These are phyloP conservation scores for Yarrowia sp. DNA, from an alignment of 805 yeast species.

Conservation along the genomic window DNA sequence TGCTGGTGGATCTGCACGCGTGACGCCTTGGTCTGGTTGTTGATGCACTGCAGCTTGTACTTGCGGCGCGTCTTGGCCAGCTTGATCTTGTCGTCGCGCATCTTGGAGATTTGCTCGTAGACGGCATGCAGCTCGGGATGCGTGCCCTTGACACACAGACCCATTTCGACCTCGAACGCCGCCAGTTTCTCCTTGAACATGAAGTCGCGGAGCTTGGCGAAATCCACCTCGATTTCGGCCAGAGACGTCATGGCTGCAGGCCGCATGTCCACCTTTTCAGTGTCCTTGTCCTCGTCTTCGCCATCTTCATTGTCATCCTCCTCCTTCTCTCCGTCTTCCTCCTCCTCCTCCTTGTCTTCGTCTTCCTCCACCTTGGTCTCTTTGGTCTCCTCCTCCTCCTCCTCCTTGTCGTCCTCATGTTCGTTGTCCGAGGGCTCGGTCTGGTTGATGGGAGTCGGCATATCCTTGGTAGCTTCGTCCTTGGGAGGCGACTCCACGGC, in stretches of 20 bases:
- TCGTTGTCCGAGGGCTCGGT: constrained; percentile 41
- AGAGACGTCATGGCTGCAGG: constrained; percentile 75
- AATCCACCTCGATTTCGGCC: constrained; percentile 81
- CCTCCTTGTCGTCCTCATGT: constrained; percentile 39
- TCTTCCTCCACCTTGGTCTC: constrained; percentile 41
- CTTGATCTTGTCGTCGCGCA: constrained; percentile 72
- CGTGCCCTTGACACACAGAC: constrained; percentile 84
- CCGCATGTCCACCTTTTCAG: constrained; percentile 51
- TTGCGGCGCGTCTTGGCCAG: constrained; percentile 59
- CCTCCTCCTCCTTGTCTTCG: constrained; percentile 42
- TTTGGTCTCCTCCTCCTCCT: constrained; percentile 42
- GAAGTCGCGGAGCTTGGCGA: constrained; percentile 84
- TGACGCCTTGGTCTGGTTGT: constrained; percentile 78
- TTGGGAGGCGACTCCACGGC: not conserved
- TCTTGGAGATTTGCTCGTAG: constrained; percentile 71
- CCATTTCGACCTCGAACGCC: constrained; percentile 79
- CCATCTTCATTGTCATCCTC: constrained; percentile 49
- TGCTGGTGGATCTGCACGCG: constrained; percentile 86
- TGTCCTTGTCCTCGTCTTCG: constrained; percentile 42
- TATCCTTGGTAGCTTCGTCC: constrained; percentile 2
- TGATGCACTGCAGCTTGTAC: constrained; percentile 78
- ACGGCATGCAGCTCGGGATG: constrained; percentile 88
- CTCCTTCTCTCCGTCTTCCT: constrained; percentile 42
- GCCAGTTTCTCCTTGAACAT: constrained; percentile 83
- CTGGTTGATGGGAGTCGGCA: constrained; percentile 18